These are phyloP conservation scores for Erigeron philadelphicus DNA, from an alignment of 140 eudicot genomes.

Conservation along the genomic window DNA sequence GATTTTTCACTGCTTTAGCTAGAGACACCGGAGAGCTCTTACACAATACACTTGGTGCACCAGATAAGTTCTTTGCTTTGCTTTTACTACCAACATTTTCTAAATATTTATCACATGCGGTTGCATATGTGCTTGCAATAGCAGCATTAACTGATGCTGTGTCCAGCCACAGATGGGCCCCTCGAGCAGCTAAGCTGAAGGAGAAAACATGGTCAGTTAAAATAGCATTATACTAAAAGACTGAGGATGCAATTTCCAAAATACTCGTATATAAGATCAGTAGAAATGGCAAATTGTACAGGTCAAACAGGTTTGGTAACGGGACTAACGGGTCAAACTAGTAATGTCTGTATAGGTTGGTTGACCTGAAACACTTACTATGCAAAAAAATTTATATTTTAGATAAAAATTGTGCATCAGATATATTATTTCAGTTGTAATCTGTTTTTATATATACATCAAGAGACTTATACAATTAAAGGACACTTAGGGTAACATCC, in stretches of 20 bases:
- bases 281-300: neutral
- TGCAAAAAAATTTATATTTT: neutral
- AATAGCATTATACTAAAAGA: constrained; percentile 14
- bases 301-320: neutral
- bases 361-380: neutral
- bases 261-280: constrained; percentile 8
- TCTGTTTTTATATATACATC: neutral
- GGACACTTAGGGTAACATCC: neutral
- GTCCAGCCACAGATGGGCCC: constrained; percentile 83
- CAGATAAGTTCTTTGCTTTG: constrained; percentile 28
- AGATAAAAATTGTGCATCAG: constrained; percentile 7
- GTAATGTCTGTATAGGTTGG: neutral
- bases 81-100: constrained; percentile 28
- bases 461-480: neutral
- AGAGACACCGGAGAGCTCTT: constrained; percentile 72
- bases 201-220: neutral
- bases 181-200: constrained; percentile 77
- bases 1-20: constrained; percentile 85
- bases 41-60: constrained; percentile 50
- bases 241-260: constrained; percentile 9
- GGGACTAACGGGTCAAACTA: neutral
- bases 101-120: constrained; percentile 51
- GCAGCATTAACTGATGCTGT: constrained; percentile 86
- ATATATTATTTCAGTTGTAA: constrained; percentile 7
- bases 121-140: constrained; percentile 53